A percentile compares a stretch with the other conserved stretches of the same genome.
Evolutionary conservation across 2,329 filamentous ascomycete species (phyloP).

Genomic region (Colletotrichum godetiae): DNA sequence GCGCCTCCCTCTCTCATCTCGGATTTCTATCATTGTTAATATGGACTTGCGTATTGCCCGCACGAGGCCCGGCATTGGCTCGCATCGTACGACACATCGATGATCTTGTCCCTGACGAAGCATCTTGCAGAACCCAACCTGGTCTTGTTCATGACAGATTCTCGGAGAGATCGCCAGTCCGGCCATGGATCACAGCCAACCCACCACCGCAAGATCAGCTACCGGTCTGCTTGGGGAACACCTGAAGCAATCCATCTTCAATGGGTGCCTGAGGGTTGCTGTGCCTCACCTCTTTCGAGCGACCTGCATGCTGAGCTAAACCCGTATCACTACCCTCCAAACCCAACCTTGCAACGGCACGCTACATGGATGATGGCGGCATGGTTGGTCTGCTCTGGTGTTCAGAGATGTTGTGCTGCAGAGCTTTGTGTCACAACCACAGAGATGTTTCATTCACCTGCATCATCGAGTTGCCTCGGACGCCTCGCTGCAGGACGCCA

Average conservation of each 20-base stretch:
- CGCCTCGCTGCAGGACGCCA: conserved; percentile 22
- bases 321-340: conserved; percentile 26
- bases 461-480: conserved; percentile 34
- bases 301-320: conserved; percentile 33
- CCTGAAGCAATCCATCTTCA: conserved; percentile 5
- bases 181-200: conserved; percentile 4
- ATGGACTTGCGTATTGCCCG: conserved; percentile 3
- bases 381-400: conserved; percentile 23
- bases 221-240: conserved; percentile 12
- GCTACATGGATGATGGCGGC: conserved; percentile 19
- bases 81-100: conserved; percentile 15
- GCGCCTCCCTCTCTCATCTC: neutral
- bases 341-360: conserved; percentile 25
- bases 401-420: conserved; percentile 21
- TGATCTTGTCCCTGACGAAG: conserved; percentile 30
- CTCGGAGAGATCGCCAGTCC: conserved; percentile 30
- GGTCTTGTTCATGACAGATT: conserved; percentile 13
- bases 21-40: neutral
- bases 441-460: conserved; percentile 31
- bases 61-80: conserved; percentile 20
- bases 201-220: conserved; percentile 31
- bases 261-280: conserved; percentile 15
- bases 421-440: conserved; percentile 28
- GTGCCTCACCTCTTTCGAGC: conserved; percentile 30
- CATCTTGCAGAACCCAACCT: conserved; percentile 20